Base-by-base conservation (phyloP, 2,329 filamentous ascomycete species). In the Madurella mycetomatis region DNA sequence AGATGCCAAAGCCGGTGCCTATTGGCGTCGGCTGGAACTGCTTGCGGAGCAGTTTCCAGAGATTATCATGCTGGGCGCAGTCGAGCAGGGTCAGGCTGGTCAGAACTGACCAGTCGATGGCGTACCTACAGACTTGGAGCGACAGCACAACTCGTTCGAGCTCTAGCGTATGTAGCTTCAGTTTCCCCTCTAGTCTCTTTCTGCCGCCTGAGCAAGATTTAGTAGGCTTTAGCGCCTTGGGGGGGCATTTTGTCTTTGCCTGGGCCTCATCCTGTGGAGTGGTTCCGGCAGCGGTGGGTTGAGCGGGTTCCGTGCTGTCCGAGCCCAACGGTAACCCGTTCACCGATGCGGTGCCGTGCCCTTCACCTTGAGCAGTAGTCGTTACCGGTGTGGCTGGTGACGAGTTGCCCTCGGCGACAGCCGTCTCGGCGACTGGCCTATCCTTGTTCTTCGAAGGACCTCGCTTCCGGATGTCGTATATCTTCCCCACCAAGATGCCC, bases 141-240 rank as follows among this genome's bases (percentile, higher is more conserved):
- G 86, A 90, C n/a, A 94, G 71, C 0, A 82, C 80, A 2, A 92
- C 80, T 19, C 87, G 81, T 69, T 94, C 88, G 2, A 94, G 75
- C 69, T 91, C 88, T 9, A 94, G 73, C 1, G 78, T 83, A 55
- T 88, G 83, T n/a, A 94, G 72, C 57, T 76, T 80, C 15, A 94
- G 72, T 62, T 82, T 83, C 34, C 78, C 78, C 32, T 81, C 76
- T 1, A 82, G 69, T 17, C 73, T 69, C 41, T 74, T 73, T 25
- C 49, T 54, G 30, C 51, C 37, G 8, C 32, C 41, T 1, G 43
- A 5, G 18, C 17, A 41, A 15, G 55, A n/a, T 32, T 54, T 59
- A 44, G 11, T 48, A 12, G 58, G 34, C 53, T 50, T 62, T 2
- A 53, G 50, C 1, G 45, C 42, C 34, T 53, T 47, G 4, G 11